phyloP scores from a whole-genome alignment of 2,329 filamentous ascomycete species.

The Xylariaceae sp. region DNA sequence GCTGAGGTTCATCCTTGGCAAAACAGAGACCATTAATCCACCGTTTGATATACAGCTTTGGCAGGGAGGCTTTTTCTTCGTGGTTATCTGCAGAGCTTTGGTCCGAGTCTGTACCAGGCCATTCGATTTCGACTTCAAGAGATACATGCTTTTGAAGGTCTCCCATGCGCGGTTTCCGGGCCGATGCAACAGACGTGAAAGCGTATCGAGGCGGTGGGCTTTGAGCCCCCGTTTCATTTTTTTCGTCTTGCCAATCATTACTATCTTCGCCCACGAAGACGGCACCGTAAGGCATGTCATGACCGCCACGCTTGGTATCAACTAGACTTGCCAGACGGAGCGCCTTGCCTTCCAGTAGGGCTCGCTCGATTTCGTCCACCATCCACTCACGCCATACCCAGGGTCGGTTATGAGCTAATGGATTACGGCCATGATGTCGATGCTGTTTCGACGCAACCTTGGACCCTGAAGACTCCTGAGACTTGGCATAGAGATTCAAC shows the following conservation, averaged over 20 bases:
- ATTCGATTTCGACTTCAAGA: conserved; percentile 25
- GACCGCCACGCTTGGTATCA: conserved; percentile 7
- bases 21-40: conserved; percentile 30
- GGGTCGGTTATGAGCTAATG: conserved; percentile 7
- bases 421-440: conserved; percentile 4
- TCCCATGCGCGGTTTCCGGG: conserved; percentile 4
- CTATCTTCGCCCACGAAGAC: conserved; percentile 23
- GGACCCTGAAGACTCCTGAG: conserved; percentile 3
- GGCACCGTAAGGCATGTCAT: conserved; percentile 16
- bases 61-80: background rate
- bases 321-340: conserved; percentile 24
- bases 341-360: conserved; percentile 22
- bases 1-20: conserved; percentile 11
- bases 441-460: conserved; percentile 7
- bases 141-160: conserved; percentile 27
- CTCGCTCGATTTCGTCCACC: conserved; percentile 22
- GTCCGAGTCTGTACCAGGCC: conserved; percentile 8
- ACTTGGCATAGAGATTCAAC: conserved; percentile 10
- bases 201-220: conserved; percentile 17
- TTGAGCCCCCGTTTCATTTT: conserved; percentile 1
- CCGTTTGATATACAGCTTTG: conserved; percentile 26
- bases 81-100: background rate
- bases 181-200: conserved; percentile 20
- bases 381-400: conserved; percentile 24
- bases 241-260: conserved; percentile 16